Evolutionary conservation across 1,284 basidiomycete species (phyloP), one percentile per base, ranked within the genome.

Genomic region (Puccinia horiana): DNA sequence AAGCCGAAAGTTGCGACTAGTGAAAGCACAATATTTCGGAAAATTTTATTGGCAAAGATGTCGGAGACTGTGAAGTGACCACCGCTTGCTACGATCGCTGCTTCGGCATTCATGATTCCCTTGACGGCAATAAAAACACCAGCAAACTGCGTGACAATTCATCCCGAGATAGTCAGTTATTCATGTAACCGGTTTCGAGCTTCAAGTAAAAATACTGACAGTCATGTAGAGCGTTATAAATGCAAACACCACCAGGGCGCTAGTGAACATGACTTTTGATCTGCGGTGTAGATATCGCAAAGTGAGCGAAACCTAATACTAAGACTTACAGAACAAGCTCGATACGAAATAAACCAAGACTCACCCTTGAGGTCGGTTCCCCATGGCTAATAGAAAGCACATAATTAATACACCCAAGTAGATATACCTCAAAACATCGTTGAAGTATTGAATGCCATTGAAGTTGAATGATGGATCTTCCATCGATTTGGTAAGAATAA

Each of bases 141-240:
- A 0, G 93, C 89, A 54, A 91, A 89, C 93, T 94, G 85, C 9
- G 72, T 26, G 80, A 80, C 84, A 80, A 78, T 18, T 72, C 65
- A 70, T 9, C 37, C 26, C 23, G 44, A 47, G 16, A 23, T 32
- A 47, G 54, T 61, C 18, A 42, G 26, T 63, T 54, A 26, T 63
- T 32, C 37, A 26, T 65, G 61, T 40, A 37, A 70, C 14, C 47
- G 20, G 12, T 23, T 14, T 29, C 26, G 16, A 12, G 2, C n/a
- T 16, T 35, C 29, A 44, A 75, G 42, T n/a, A 52, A 16, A 47
- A 18, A 32, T 12, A 85, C 91, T 72, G 80, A 95, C 94, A 83
- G 91, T 93, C 95, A 97, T 97, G 86, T 97, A 97, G 16, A 94
- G 87, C 44, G 94, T 97, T 83, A 97, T 91, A n/a, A 94, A 20